These are phyloP conservation scores for Exophiala lecanii-corni DNA, from an alignment of 2,329 filamentous ascomycete genomes.

Conservation along the genomic window DNA sequence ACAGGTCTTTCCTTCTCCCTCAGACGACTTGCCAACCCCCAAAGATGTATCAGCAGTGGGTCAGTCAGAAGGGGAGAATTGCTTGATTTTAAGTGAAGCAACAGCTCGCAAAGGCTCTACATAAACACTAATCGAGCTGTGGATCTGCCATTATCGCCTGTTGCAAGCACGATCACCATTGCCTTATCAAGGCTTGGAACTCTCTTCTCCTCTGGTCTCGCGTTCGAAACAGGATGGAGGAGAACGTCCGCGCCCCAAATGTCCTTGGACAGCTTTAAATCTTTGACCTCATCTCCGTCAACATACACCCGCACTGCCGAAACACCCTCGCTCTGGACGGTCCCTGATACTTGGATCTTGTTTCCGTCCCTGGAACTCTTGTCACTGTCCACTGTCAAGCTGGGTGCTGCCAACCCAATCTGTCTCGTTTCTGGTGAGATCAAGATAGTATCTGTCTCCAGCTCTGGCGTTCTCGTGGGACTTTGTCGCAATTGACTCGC, in stretches of 20 bases:
- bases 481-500: background rate
- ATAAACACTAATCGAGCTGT: conserved; percentile 1
- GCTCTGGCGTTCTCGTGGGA: background rate
- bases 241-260: background rate
- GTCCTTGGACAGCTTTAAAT: background rate
- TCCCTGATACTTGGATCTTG: conserved; percentile 5
- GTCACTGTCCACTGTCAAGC: background rate
- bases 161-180: conserved; percentile 6
- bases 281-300: conserved; percentile 4
- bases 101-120: too few relatives aligned
- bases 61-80: too few relatives aligned
- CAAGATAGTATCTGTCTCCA: conserved; percentile 1
- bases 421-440: background rate
- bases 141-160: conserved; percentile 5
- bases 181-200: conserved; percentile 3
- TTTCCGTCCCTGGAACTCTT: conserved; percentile 1
- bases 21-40: too few relatives aligned
- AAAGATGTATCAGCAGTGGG: too few relatives aligned
- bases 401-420: background rate
- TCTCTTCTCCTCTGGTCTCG: conserved; percentile 3
- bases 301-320: background rate
- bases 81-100: too few relatives aligned
- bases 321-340: background rate
- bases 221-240: background rate
- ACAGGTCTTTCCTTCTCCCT: too few relatives aligned